phyloP scores from a whole-genome alignment of 306 rosid species.

The Oxytropis ochrocephala region DNA sequence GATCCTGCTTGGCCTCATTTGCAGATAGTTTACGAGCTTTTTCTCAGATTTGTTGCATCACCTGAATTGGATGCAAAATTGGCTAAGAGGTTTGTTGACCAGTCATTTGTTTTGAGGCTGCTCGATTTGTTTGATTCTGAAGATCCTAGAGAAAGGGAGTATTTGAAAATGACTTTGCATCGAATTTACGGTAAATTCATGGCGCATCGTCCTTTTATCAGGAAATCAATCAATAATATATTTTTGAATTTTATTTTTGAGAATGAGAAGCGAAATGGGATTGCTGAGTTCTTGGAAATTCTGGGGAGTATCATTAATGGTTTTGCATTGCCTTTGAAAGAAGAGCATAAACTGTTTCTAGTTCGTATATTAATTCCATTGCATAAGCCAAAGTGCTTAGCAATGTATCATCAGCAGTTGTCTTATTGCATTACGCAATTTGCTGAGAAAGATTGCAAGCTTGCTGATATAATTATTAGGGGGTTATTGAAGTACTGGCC shows the following conservation, averaged over 20 bases:
- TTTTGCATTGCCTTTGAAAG: conserved; percentile 64
- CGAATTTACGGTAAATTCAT: conserved; percentile 56
- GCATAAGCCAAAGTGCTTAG: conserved; percentile 77
- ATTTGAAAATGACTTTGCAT: conserved; percentile 62
- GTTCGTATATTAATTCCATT: conserved; percentile 62
- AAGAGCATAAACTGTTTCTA: conserved; percentile 75
- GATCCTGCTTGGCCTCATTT: conserved; percentile 87
- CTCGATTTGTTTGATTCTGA: conserved; percentile 72
- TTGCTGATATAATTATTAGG: conserved; percentile 77
- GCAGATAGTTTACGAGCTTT: conserved; percentile 73
- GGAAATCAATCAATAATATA: conserved; percentile 59
- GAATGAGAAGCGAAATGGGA: conserved; percentile 37
- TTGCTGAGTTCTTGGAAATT: conserved; percentile 68
- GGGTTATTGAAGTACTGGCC: conserved; percentile 92
- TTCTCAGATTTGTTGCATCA: conserved; percentile 63
- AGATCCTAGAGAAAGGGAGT: conserved; percentile 71
- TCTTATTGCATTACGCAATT: conserved; percentile 70
- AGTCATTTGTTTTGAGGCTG: conserved; percentile 57
- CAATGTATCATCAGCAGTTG: conserved; percentile 69
- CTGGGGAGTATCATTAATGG: conserved; percentile 82
- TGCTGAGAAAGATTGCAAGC: conserved; percentile 87
- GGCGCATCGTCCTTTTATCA: conserved; percentile 81
- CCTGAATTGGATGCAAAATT: conserved; percentile 70
- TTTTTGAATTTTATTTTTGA: conserved; percentile 30
- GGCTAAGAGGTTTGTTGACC: conserved; percentile 65